Evolutionary conservation across 768 basidiomycete genomes (phyloP), one percentile per base, ranked within the genome.

Genomic region (Pilatotrama ljubarskyi): DNA sequence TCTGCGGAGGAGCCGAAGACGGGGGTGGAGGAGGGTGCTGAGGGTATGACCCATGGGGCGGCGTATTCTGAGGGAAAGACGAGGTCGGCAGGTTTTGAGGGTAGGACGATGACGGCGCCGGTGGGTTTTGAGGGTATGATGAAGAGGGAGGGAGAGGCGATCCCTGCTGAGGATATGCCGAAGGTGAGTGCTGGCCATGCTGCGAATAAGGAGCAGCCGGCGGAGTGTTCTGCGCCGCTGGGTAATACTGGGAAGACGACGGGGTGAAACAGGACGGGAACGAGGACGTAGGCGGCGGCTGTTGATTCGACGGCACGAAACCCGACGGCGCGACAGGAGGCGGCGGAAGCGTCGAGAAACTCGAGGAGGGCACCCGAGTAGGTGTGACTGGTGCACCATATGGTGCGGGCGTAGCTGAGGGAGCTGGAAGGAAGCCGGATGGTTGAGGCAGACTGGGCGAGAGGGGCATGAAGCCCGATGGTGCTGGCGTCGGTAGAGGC

Each of bases 401-500:
- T 11, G 69, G 64, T 18, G 63, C 64, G 2, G 70, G 69, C 1
- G 66, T 70, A 10, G 63, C 54, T 18, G 66, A 59, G n/a, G 69
- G 59, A 14, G 62, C 60, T n/a, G 64, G 65, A 3, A 55, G 35
- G 52, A 66, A 68, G 10, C 65, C 66, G 3, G 63, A 58, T 3
- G 67, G 66, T 22, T 70, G 68, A 5, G 72, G 67, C 15, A 62
- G 55, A 26, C 47, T 55, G 18, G 69, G 55, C 5, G 69, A 55
- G 13, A 65, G 54, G 0, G 64, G 66, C 7, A 74, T 67, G 55
- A 77, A 75, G 11, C 68, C 65, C 18, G 72, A 68, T 5, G 77
- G 75, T 2, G 76, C 68, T 3, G 78, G 70, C 5, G 73, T 69
- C 25, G 78, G 69, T 44, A 87, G 68, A 38, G 88, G 85, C 53